Base-by-base conservation (phyloP, 1,284 basidiomycete genomes). In the Leccinum pallidistipes region DNA sequence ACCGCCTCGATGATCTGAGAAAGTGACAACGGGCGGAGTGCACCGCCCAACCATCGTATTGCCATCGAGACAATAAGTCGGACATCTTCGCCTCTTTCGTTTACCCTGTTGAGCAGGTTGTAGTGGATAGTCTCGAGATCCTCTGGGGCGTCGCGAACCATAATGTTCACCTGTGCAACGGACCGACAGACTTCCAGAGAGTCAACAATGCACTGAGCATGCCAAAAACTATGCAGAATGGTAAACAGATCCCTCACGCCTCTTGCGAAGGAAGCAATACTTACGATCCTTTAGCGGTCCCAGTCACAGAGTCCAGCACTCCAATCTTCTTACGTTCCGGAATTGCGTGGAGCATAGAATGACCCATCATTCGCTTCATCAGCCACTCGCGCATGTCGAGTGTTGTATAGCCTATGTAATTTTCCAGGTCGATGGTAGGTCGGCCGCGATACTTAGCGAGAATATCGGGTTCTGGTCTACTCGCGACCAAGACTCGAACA, bases 1-100 rank as follows among this genome's bases (percentile, higher is more conserved):
- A 73, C 71, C 5, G 71, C 71, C 31, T 71, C 72, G 40, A 70
- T 73, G 34, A 71, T 63, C 49, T 71, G 70, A 29, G 69, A 67
- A 27, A 71, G 66, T 31, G 71, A 70, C 49, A 71, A 27, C n/a
- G 70, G 60, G 24, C 71, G 71, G 14, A 74, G 69, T 32, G 71
- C 71, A 55, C 71, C 72, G 0, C 71, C 68, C 12, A 71, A 40
- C 71, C 69, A 71, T 40, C 56, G 65, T 45, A 66, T 4, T 1
- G 68, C 69, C 62, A 69, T 68, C 14, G 61, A 70, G 50, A 74
- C 72, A 10, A 71, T 71, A 51, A 62, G 43, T 32, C 57, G 68
- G 56, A 73, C 62, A n/a, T 73, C 71, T 49, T 65, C 60, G 18
- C 67, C 63, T 61, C 66, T 71, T 47, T 71, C 68, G 29, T 68